Conservation (phyloP, 768 basidiomycete genomes). For the Lactifluus subvellereus region DNA sequence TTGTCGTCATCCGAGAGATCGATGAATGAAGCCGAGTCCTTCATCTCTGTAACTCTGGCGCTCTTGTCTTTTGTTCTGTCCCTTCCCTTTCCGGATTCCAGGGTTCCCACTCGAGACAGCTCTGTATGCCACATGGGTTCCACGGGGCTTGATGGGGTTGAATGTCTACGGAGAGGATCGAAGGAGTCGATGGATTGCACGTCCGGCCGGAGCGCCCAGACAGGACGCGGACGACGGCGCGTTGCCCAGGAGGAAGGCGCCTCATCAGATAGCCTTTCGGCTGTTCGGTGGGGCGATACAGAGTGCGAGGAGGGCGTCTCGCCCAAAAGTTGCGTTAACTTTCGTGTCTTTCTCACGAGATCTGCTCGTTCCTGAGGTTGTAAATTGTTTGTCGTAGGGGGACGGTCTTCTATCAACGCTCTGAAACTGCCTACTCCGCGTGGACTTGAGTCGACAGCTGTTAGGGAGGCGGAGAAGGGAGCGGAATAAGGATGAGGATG, state of each 20-base stretch:
- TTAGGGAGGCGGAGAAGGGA: conserved; percentile 6
- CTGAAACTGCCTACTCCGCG: conserved; percentile 14
- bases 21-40: conserved; percentile 44
- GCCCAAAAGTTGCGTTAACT: conserved; percentile 78
- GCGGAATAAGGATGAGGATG: conserved; percentile 13
- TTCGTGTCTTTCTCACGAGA: conserved; percentile 65
- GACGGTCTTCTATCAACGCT: conserved; percentile 32
- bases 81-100: conserved; percentile 4
- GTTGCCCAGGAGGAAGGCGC: not conserved
- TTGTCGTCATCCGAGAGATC: conserved; percentile 64
- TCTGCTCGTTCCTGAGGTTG: conserved; percentile 61
- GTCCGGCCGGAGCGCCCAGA: not conserved
- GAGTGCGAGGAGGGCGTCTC: conserved; percentile 40
- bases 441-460: conserved; percentile 16
- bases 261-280: not conserved
- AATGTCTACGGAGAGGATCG: conserved; percentile 42
- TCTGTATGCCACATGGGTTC: conserved; percentile 31
- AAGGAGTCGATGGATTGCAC: not conserved
- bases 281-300: conserved; percentile 10
- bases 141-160: conserved; percentile 47
- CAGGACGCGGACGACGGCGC: not conserved
- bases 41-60: conserved; percentile 12
- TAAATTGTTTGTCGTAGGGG: conserved; percentile 65
- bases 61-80: conserved; percentile 1
- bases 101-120: conserved; percentile 2